Base-by-base conservation (phyloP, 2,329 filamentous ascomycete genomes). In the Aspergillus calidoustus region DNA sequence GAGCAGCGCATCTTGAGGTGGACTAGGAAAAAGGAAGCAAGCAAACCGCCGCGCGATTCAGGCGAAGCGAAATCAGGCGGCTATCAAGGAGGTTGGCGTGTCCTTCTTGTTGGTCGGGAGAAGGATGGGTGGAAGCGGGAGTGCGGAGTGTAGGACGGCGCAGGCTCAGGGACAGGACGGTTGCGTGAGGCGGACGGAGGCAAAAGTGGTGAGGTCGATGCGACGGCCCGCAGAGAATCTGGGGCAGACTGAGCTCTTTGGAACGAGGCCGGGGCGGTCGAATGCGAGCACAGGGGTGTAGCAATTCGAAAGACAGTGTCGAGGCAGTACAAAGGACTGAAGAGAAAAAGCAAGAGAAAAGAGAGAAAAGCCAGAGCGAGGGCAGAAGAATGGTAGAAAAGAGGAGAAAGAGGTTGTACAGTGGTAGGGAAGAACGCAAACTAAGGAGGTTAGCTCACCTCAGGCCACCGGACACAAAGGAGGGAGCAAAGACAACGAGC, bases 1-100 rank as follows among this genome's bases (percentile, higher is more conserved):
- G 69, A 68, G 63, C 63, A 67, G 65, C 68, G 66, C 69, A 71
- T 71, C 65, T 68, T 71, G 66, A 60, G 59, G 50, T 55, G 51
- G 64, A 61, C 60, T 46, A 61, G 63, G 51, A 31, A 22, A 58
- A 52, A 47, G 58, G 34, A 54, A 63, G 60, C 49, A 59, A 57
- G 57, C 48, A 53, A 59, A 31, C 47, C 53, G 57, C 55, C 49
- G 56, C 34, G 59, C 64, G 57, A 63, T 62, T 53, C 56, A 56
- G 59, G 54, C 49, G 47, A 54, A 50, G 17, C n/a, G 41, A 56
- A 46, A 60, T 54, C 44, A 57, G 52, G 52, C 44, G 52, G 59
- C 23, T 64, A 63, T 38, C 13, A 61, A 34, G 54, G 56, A 51
- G 50, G 38, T 30, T 19, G 22, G 28, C 41, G 49, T 49, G 63